A percentile compares a stretch with the other conserved stretches of the same genome.
Evolutionary conservation across 108 stramenopile species (phyloP).

Genomic region (Stephanodiscus minutulus): DNA sequence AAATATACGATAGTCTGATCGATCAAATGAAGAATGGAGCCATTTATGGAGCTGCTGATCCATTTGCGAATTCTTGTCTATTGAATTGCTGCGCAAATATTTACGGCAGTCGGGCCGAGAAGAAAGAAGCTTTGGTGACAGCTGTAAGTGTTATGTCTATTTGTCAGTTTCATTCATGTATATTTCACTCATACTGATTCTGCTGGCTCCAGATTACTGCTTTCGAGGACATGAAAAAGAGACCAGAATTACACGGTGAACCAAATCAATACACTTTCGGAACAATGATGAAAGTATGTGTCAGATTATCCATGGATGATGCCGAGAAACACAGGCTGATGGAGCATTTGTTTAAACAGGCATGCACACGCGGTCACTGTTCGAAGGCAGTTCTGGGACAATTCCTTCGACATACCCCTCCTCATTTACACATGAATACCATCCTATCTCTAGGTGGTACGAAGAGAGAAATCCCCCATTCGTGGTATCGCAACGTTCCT

Average conservation of each 20-base stretch:
- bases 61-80: slow-evolving; percentile 41
- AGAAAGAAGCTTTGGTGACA: slow-evolving; percentile 35
- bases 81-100: slow-evolving; percentile 48
- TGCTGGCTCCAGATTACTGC: slow-evolving; percentile 14
- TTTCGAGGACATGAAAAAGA: slow-evolving; percentile 43
- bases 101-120: slow-evolving; percentile 29
- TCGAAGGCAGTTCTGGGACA: slow-evolving; percentile 28
- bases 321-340: slow-evolving; percentile 32
- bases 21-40: slow-evolving; percentile 22
- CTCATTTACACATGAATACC: slow-evolving; percentile 20
- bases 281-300: slow-evolving; percentile 48
- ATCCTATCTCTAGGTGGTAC: slow-evolving; percentile 36
- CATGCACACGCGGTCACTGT: slow-evolving; percentile 29
- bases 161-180: neutral
- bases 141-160: slow-evolving; percentile 18
- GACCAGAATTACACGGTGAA: slow-evolving; percentile 30
- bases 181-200: neutral
- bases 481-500: slow-evolving; percentile 40
- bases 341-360: slow-evolving; percentile 37
- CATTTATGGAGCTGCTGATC: slow-evolving; percentile 22
- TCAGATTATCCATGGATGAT: slow-evolving; percentile 21
- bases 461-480: slow-evolving; percentile 37
- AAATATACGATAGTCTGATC: slow-evolving; percentile 32
- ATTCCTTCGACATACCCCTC: slow-evolving; percentile 28
- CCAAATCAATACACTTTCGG: slow-evolving; percentile 41